Conservation (phyloP, 1,284 basidiomycete species). For the Bjerkandera adusta region DNA sequence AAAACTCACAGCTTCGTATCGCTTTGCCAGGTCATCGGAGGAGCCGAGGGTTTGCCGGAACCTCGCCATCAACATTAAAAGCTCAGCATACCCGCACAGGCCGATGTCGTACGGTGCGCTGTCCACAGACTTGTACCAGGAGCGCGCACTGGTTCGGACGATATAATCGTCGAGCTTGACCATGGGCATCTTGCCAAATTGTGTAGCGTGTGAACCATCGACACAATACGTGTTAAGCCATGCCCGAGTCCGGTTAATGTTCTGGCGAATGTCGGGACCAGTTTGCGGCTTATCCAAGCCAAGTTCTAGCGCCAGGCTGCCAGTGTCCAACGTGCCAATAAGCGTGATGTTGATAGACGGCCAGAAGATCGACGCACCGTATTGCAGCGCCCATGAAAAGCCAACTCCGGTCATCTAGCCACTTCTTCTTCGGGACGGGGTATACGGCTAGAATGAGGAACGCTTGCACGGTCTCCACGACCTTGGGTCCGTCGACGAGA, state of each 20-base stretch:
- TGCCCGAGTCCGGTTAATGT: constrained; percentile 54
- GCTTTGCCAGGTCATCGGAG: constrained; percentile 23
- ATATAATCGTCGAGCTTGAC: constrained; percentile 57
- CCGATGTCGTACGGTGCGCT: constrained; percentile 52
- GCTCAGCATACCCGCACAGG: constrained; percentile 50
- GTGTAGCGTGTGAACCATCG: constrained; percentile 61
- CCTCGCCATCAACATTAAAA: constrained; percentile 45
- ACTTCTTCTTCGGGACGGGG: constrained; percentile 53
- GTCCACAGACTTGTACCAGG: constrained; percentile 48
- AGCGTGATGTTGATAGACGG: not conserved
- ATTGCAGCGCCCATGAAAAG: constrained; percentile 58
- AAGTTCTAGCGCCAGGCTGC: constrained; percentile 52
- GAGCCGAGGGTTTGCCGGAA: constrained; percentile 37
- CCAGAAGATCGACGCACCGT: constrained; percentile 38
- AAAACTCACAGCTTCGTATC: constrained; percentile 3
- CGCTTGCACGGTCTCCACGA: constrained; percentile 57
- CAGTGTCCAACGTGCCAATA: not conserved
- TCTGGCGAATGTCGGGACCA: constrained; percentile 37
- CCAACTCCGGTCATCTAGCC: constrained; percentile 57
- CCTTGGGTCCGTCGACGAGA: constrained; percentile 46
- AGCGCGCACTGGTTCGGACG: constrained; percentile 43
- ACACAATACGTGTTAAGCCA: constrained; percentile 69
- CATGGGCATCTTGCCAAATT: constrained; percentile 67
- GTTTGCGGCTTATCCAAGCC: constrained; percentile 45
- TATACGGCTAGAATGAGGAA: constrained; percentile 51